Base-by-base conservation (phyloP, 805 yeast genomes). In the Ogataea pilisensis region DNA sequence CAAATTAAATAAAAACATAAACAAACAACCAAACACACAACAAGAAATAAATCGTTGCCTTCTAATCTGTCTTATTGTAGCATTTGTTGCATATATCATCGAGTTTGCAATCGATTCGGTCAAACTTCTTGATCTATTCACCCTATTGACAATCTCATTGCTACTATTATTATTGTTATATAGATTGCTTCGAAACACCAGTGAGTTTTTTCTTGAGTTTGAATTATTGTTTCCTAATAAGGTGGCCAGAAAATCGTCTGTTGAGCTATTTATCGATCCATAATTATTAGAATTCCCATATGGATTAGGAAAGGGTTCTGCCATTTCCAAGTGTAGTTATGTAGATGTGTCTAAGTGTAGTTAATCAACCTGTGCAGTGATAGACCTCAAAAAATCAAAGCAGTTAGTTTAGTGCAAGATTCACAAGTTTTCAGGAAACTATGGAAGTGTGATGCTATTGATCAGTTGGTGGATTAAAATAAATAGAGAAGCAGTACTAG, bases 1-100 rank as follows among this genome's bases (percentile, higher is more conserved):
- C 37, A 86, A 66, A 31, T 85, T 76, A 55, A 85, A 78, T 2
- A 75, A 67, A 13, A 77, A 54, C 27, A 79, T 61, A 35, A 79
- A 76, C 2, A 70, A 39, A 2, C 78, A 44, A 1, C 86, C 85
- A 18, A 77, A 55, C 0, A 66, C 55, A 35, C 72, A 63, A 45
- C 72, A 69, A 49, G 72, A 65, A 58, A 73, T 61, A 42, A 79
- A 70, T 38, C 73, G 47, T 35, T 60, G 60, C 22, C 59, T 48
- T 41, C 57, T 58, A 26, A 61, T 44, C 44, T 61, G 57, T 48
- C 46, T 40, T 33, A 53, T 31, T 3, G 66, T 57, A 12, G 52
- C 52, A 38, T 58, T 51, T 12, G 56, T 54, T 9, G 58, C 51
- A 33, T 48, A 48, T 9, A 50, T 50, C 38, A 57, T 49, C 9